Evolutionary conservation across 2,329 filamentous ascomycete species (phyloP).

Genomic region (Cercospora canescens): DNA sequence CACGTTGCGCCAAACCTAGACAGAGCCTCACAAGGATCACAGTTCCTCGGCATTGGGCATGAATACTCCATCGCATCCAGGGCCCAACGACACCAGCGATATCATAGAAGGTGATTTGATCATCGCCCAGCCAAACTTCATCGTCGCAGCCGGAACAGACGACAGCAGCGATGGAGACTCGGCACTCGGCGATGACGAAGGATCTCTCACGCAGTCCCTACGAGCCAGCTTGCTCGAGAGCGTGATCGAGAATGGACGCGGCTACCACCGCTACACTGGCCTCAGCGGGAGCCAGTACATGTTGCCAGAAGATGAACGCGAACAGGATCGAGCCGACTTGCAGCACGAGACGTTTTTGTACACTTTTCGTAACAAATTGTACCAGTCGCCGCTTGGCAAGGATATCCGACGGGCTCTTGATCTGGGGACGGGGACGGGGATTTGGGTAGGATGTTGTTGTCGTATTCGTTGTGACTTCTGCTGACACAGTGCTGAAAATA

Average conservation of each 20-base stretch:
- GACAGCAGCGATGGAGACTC: constrained; percentile 10
- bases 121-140: neutral
- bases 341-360: constrained; percentile 33
- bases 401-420: constrained; percentile 48
- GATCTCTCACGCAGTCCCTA: constrained; percentile 3
- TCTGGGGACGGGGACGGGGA: constrained; percentile 50
- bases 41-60: neutral
- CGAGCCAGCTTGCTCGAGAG: constrained; percentile 5
- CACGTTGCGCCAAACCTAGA: neutral
- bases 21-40: neutral
- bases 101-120: neutral
- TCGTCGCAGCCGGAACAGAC: neutral
- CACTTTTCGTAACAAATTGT: constrained; percentile 34
- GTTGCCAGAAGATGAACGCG: constrained; percentile 33
- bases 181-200: constrained; percentile 2
- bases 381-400: constrained; percentile 41
- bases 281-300: constrained; percentile 27
- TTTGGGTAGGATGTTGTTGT: constrained; percentile 41
- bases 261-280: constrained; percentile 27
- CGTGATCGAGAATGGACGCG: constrained; percentile 15
- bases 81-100: neutral
- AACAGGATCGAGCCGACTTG: constrained; percentile 32
- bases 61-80: neutral
- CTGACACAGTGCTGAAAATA: constrained; percentile 37
- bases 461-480: neutral